Evolutionary conservation across 495 filamentous ascomycete genomes (phyloP), one percentile per base, ranked within the genome.

Genomic region (Penicillium cosmopolitanum): DNA sequence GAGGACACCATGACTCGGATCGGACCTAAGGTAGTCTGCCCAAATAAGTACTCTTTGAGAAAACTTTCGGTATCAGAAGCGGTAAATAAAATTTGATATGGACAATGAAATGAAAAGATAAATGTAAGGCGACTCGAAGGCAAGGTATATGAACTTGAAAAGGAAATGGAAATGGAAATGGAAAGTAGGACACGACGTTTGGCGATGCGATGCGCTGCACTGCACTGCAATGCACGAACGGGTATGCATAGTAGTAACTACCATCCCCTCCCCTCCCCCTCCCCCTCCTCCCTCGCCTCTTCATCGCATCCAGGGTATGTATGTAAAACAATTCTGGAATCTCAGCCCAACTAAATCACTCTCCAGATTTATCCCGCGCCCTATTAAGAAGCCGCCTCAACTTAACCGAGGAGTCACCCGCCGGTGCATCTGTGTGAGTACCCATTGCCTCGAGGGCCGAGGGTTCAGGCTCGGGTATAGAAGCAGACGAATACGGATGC

Each of bases 371-470:
- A 1, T 66, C 61, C 40, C 64, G 65, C 10, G 59, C 64, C 38
- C 69, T 65, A 44, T 25, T 57, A 35, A 74, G 56, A 10, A 74
- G 51, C 31, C 52, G 61, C 10, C 64, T 64, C 43, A 75, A 51
- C 15, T 66, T 66, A 18, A 61, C 42, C 36, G 53, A 55, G 15
- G 72, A 64, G 51, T 56, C 53, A 19, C 61, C 69, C 7, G 19
- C 50, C 28, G 40, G 25, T 12, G 60, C 19, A 9, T 50, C 15
- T 19, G 63, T 35, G 13, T 63, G 46, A 25, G 62, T 52, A 2
- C 66, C 66, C 11, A 62, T 66, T 25, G 68, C 66, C 15, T 69
- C 63, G n/a, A 66, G 34, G 10, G 64, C 60, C 5, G 68, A 69
- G 2, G 62, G 48, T 47, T 67, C 68, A 0, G 73, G 56, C 12